Percentiles rank a stretch among this genome's conserved stretches.
Evolutionary conservation across 2,329 filamentous ascomycete genomes (phyloP).

Genomic region (Apiospora kogelbergensis): DNA sequence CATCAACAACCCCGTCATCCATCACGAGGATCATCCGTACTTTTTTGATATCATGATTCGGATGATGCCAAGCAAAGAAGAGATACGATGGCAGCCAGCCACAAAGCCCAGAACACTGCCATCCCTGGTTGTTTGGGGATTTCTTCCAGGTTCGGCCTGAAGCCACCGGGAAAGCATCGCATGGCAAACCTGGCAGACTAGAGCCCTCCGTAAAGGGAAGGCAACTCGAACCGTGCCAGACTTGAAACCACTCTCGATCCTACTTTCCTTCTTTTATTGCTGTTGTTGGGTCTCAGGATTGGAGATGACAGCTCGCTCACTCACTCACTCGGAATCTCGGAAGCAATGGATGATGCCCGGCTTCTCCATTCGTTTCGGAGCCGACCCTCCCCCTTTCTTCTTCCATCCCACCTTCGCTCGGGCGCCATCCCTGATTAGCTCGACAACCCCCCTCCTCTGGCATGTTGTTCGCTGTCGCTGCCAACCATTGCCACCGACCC

Average conservation of each 20-base stretch:
- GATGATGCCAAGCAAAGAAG: not conserved
- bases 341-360: not conserved
- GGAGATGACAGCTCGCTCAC: not conserved
- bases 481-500: not conserved
- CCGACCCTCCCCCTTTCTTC: not conserved
- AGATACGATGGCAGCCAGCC: not conserved
- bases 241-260: not conserved
- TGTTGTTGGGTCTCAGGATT: not conserved
- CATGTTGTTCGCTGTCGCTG: not conserved
- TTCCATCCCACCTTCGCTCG: not conserved
- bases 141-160: constrained; percentile 1
- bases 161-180: not conserved
- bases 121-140: not conserved
- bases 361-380: not conserved
- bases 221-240: not conserved
- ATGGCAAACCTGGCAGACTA: not conserved
- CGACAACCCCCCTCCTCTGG: not conserved
- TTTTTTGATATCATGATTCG: not conserved
- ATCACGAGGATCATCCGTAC: not conserved
- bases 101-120: not conserved
- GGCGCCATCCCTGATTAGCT: not conserved
- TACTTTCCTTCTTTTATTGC: not conserved
- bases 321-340: not conserved
- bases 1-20: not conserved
- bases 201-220: not conserved